Conservation (phyloP, 805 yeast genomes). For the Saccharomycopsis selenospora region DNA sequence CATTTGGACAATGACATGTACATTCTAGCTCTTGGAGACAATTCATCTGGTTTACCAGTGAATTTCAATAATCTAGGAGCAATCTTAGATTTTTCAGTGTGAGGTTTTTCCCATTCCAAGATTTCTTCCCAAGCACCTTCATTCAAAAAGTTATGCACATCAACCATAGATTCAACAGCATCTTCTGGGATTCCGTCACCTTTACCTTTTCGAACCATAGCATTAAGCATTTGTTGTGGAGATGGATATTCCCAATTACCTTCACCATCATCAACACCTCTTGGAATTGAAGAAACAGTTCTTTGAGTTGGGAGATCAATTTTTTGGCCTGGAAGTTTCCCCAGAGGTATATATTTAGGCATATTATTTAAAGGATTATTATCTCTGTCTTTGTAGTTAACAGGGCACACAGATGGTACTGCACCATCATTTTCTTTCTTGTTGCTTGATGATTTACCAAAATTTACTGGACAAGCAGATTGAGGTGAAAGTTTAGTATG, state of each 20-base stretch:
- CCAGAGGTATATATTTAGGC: constrained; percentile 66
- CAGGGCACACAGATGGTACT: constrained; percentile 28
- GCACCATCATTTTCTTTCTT: constrained; percentile 20
- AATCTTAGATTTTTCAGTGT: constrained; percentile 43
- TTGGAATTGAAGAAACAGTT: constrained; percentile 78
- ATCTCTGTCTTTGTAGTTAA: constrained; percentile 22
- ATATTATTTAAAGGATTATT: constrained; percentile 79
- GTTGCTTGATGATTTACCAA: too few species aligned
- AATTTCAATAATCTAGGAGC: constrained; percentile 77
- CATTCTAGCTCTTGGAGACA: constrained; percentile 78
- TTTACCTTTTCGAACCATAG: constrained; percentile 93
- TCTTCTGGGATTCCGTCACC: constrained; percentile 84
- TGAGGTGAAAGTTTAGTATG: constrained; percentile 16
- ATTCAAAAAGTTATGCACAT: constrained; percentile 89
- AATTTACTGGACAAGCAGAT: constrained; percentile 34
- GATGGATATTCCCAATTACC: constrained; percentile 98
- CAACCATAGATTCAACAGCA: constrained; percentile 95
- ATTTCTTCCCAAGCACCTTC: constrained; percentile 98
- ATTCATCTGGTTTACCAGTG: constrained; percentile 85
- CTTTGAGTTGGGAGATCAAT: constrained; percentile 75
- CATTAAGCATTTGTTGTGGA: constrained; percentile 98
- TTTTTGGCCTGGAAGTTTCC: constrained; percentile 72
- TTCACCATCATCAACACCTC: constrained; percentile 54
- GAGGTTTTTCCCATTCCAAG: constrained; percentile 78
- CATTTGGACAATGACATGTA: constrained; percentile 56